Base-by-base conservation (phyloP, 805 yeast genomes). In the Suhomyces emberorum region DNA sequence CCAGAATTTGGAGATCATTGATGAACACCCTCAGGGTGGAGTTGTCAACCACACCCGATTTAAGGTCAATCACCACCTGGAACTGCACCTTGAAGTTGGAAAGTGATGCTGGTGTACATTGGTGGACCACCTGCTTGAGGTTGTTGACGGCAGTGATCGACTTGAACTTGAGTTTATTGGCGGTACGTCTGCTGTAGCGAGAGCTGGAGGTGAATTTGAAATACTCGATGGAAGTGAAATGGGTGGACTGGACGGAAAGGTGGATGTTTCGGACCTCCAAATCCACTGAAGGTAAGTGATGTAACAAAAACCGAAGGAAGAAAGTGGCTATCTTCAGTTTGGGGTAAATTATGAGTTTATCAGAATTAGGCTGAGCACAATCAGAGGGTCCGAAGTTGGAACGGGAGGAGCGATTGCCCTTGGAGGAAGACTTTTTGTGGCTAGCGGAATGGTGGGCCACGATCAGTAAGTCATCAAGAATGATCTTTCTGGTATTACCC, bases 401-500 rank as follows among this genome's bases (percentile, higher is more conserved):
- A 9, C 11, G 5, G 5, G 17, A 12, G 14, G 22, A 7, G 4
- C 12, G 18, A 5, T 15, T 9, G 12, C 7, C 21, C 5, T 7
- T 4, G 22, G 4, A 7, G 18, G 31, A 14, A 14, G 31, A 15
- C 12, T 8, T 4, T 7, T n/a, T 28, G 12, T 19, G 4, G 36
- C 36, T 7, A 23, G 17, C 14, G 23, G 22, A 9, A 16, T 16
- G 24, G 15, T 16, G 17, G 7, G n/a, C 17, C 11, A 12, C 40
- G 15, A 57, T 30, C 3, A 37, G 47, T 18, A 62, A 32, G 31
- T 54, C 63, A 15, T 57, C 57, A 4, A 66, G 21, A 15, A 67
- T 60, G 7, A 65, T 25, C 48, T 45, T 54, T 28, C 59, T 43
- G 14, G 61, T 42, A 33, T 59, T 63, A 4, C 72, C 70, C 72